Evolutionary conservation across 2,329 filamentous ascomycete genomes (phyloP).

Genomic region (Phaeosphaeriaceae sp.): DNA sequence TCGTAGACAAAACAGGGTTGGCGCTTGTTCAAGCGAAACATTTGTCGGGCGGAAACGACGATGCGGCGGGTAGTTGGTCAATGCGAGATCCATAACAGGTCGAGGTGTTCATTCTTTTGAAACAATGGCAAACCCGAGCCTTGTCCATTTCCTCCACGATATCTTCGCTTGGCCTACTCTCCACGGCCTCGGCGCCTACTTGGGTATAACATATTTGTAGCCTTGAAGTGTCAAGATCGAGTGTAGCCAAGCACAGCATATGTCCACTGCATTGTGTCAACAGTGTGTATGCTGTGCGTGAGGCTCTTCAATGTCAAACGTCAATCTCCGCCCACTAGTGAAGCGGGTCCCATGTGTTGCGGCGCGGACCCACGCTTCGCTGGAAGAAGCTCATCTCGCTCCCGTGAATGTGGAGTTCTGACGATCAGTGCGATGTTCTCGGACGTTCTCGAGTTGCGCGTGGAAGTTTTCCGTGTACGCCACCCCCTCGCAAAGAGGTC

Average conservation of each 20-base stretch:
- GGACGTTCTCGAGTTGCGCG: neutral
- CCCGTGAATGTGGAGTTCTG: slow-evolving; percentile 1
- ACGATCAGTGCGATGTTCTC: neutral
- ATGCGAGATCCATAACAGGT: slow-evolving; percentile 1
- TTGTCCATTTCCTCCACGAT: neutral
- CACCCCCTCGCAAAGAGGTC: neutral
- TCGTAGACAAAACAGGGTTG: slow-evolving; percentile 21
- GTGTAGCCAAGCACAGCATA: neutral
- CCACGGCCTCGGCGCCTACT: neutral
- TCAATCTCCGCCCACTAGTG: neutral
- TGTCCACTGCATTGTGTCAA: neutral
- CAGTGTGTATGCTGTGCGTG: neutral
- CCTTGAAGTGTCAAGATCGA: neutral
- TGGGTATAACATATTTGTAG: neutral
- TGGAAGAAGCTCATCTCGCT: neutral
- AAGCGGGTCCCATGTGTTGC: neutral
- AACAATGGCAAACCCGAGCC: slow-evolving; percentile 1
- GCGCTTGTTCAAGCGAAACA: slow-evolving; percentile 7
- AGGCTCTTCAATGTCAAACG: slow-evolving; percentile 8
- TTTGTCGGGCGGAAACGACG: neutral
- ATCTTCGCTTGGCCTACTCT: neutral
- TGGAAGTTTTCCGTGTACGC: slow-evolving; percentile 3
- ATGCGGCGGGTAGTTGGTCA: neutral
- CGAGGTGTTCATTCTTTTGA: slow-evolving; percentile 4
- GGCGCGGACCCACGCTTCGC: slow-evolving; percentile 1